Percentiles rank a stretch among this genome's conserved stretches.
Evolutionary conservation across 2,329 filamentous ascomycete species (phyloP).

Genomic region (Gliomastix tumulicola): DNA sequence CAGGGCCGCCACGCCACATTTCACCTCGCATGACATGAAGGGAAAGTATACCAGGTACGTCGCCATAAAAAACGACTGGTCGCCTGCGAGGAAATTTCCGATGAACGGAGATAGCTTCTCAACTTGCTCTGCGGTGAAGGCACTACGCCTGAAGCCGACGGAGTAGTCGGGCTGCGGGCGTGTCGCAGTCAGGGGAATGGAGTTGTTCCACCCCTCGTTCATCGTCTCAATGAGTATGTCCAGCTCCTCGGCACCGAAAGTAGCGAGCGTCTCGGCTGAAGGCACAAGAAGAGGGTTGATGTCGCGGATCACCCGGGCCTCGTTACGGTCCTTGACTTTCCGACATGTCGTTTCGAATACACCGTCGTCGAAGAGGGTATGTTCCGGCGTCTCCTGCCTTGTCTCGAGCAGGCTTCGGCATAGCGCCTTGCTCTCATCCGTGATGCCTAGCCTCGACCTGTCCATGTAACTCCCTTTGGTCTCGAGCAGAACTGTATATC

Average conservation of each 20-base stretch:
- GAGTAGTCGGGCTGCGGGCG: slow-evolving; percentile 33
- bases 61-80: slow-evolving; percentile 32
- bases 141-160: slow-evolving; percentile 26
- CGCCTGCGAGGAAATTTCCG: slow-evolving; percentile 18
- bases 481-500: slow-evolving; percentile 26
- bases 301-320: slow-evolving; percentile 26
- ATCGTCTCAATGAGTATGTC: slow-evolving; percentile 25
- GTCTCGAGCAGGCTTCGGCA: slow-evolving; percentile 9
- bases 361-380: slow-evolving; percentile 27
- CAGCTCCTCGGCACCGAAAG: slow-evolving; percentile 18
- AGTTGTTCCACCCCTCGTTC: slow-evolving; percentile 2
- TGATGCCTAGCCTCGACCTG: slow-evolving; percentile 20
- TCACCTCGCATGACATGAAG: slow-evolving; percentile 37
- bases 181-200: not conserved
- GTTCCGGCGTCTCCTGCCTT: slow-evolving; percentile 9
- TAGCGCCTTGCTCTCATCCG: slow-evolving; percentile 18
- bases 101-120: slow-evolving; percentile 23
- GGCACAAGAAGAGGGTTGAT: slow-evolving; percentile 26
- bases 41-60: slow-evolving; percentile 40
- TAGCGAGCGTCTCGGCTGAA: slow-evolving; percentile 23
- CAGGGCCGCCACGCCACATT: slow-evolving; percentile 26
- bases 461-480: slow-evolving; percentile 32
- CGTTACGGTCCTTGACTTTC: slow-evolving; percentile 22
- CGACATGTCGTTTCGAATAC: slow-evolving; percentile 25
- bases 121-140: slow-evolving; percentile 29